Conservation (phyloP, 164 flowering plant genomes). For the Liquidambar formosana region DNA sequence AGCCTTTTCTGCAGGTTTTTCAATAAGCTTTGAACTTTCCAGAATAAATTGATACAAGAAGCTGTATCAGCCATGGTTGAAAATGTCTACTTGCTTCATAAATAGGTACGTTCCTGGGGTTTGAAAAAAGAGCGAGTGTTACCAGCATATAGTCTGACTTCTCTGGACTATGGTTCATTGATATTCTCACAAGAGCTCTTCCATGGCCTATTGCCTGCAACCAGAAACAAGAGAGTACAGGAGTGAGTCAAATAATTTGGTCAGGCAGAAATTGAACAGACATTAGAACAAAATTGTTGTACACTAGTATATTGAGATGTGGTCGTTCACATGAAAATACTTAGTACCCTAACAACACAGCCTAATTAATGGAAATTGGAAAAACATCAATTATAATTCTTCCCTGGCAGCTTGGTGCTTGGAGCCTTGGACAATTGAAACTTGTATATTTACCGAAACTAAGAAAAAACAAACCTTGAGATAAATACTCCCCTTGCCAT, state of each 20-base stretch:
- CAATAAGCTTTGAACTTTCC: too few relatives aligned
- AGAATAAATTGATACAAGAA: too few relatives aligned
- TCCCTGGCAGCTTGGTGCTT: not conserved
- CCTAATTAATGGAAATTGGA: too few relatives aligned
- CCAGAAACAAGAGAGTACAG: conserved; percentile 9
- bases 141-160: conserved; percentile 84
- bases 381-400: not conserved
- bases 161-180: conserved; percentile 36
- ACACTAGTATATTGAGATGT: not conserved
- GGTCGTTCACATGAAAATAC: not conserved
- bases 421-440: conserved; percentile 3
- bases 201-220: conserved; percentile 64
- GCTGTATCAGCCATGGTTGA: not conserved
- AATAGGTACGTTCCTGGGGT: not conserved
- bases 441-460: not conserved
- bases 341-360: not conserved
- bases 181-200: conserved; percentile 71
- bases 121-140: conserved; percentile 20
- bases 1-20: too few relatives aligned
- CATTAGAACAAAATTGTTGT: not conserved
- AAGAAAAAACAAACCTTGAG: conserved; percentile 54
- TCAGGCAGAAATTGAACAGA: not conserved
- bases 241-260: conserved; percentile 5
- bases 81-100: not conserved
- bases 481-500: conserved; percentile 35